Conservation (phyloP, 352 stramenopile genomes). For the Vaucheria bursata region DNA sequence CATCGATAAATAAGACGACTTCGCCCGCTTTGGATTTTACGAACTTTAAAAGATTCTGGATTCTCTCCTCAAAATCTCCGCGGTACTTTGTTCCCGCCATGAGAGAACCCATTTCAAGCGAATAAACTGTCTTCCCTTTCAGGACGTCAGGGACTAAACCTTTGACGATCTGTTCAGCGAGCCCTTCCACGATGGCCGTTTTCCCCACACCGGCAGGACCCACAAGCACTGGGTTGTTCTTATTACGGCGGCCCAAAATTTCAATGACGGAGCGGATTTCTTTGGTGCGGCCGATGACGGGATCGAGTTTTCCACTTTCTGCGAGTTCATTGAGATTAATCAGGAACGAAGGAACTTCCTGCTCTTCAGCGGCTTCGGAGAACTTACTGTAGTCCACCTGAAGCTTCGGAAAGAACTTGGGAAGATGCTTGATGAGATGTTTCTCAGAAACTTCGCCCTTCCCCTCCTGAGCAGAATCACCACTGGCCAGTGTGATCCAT, state of each 20-base stretch:
- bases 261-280: neutral
- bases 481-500: too few relatives aligned
- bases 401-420: too few relatives aligned
- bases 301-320: neutral
- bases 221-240: neutral
- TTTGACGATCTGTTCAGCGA: neutral
- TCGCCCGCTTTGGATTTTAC: too few relatives aligned
- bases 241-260: neutral
- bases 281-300: neutral
- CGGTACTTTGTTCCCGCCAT: neutral
- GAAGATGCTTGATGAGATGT: too few relatives aligned
- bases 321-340: neutral
- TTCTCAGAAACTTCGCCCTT: too few relatives aligned
- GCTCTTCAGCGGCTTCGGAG: too few relatives aligned
- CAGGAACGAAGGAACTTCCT: too few relatives aligned
- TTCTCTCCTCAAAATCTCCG: neutral
- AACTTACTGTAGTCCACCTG: too few relatives aligned
- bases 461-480: too few relatives aligned
- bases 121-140: neutral
- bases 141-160: neutral
- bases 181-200: neutral
- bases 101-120: neutral
- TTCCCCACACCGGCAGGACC: neutral
- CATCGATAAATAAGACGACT: neutral
- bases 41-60: constrained; percentile 1